These are phyloP conservation scores for Rosa persica DNA, from an alignment of 306 rosid genomes.

Conservation along the genomic window DNA sequence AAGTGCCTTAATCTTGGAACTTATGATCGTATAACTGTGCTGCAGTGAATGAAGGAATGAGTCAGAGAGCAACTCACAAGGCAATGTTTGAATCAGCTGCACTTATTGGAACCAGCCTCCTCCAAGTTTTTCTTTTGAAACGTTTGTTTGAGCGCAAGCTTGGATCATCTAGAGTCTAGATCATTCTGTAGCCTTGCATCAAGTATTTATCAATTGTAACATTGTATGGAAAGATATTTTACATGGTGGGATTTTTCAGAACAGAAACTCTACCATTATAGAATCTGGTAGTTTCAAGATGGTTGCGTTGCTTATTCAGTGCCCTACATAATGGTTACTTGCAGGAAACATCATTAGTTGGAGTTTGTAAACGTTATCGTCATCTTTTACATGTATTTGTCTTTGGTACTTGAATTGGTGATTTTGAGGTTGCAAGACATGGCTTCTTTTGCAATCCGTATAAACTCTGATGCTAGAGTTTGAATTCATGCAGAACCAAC, in stretches of 20 bases:
- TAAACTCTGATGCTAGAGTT: neutral
- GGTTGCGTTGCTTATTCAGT: conserved; percentile 22
- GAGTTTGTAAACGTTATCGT: conserved; percentile 11
- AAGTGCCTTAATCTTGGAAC: neutral
- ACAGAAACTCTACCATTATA: neutral
- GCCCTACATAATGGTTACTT: neutral
- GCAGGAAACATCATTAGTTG: neutral
- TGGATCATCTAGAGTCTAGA: conserved; percentile 75
- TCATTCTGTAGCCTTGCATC: neutral
- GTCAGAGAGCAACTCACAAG: conserved; percentile 76
- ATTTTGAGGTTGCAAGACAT: neutral
- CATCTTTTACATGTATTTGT: neutral
- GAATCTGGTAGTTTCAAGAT: neutral
- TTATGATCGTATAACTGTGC: conserved; percentile 4
- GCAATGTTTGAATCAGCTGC: conserved; percentile 76
- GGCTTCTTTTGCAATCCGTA: neutral
- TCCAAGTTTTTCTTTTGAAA: conserved; percentile 76
- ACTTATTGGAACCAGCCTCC: conserved; percentile 65
- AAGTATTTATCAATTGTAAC: conserved; percentile 25
- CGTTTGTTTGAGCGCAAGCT: conserved; percentile 81
- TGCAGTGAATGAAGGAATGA: conserved; percentile 92
- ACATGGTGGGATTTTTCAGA: neutral
- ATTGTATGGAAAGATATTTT: conserved; percentile 15
- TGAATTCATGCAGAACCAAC: neutral
- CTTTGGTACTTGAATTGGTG: neutral